These are phyloP conservation scores for Trichoderma gamsii DNA, from an alignment of 495 filamentous ascomycete genomes.

Conservation along the genomic window DNA sequence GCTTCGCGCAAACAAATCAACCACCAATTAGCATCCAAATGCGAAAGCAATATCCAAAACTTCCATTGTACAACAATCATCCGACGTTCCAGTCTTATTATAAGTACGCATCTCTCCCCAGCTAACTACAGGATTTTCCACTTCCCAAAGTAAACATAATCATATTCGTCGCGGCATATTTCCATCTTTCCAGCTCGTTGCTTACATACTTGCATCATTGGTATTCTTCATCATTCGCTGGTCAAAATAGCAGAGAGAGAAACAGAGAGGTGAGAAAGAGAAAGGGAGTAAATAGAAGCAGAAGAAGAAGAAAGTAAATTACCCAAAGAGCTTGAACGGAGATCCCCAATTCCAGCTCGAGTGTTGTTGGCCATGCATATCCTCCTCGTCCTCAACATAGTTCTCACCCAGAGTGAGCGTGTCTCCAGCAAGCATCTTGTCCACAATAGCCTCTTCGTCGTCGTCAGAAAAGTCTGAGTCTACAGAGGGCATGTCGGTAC, in stretches of 20 bases:
- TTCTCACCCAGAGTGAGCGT: neutral
- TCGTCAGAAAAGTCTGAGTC: neutral
- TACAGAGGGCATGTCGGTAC: neutral
- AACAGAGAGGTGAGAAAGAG: neutral
- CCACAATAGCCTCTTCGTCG: neutral
- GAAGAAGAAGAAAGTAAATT: neutral
- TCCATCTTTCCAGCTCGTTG: neutral
- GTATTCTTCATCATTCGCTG: conserved; percentile 1
- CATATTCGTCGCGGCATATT: conserved; percentile 3
- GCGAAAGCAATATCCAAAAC: neutral
- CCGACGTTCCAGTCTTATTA: neutral
- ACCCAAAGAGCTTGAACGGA: neutral
- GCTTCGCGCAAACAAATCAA: neutral
- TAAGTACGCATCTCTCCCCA: neutral
- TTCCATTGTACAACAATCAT: neutral
- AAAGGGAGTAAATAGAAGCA: neutral
- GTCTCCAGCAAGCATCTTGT: neutral
- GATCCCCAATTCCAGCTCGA: neutral
- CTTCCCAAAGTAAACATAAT: neutral
- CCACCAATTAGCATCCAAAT: neutral
- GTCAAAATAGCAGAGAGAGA: neutral
- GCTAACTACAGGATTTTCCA: neutral
- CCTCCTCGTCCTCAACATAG: neutral
- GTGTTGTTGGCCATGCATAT: conserved; percentile 4
- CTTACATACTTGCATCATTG: neutral